Evolutionary conservation across 257 asterid species (phyloP), one percentile per base, ranked within the genome.

Genomic region (Mitragyna speciosa): DNA sequence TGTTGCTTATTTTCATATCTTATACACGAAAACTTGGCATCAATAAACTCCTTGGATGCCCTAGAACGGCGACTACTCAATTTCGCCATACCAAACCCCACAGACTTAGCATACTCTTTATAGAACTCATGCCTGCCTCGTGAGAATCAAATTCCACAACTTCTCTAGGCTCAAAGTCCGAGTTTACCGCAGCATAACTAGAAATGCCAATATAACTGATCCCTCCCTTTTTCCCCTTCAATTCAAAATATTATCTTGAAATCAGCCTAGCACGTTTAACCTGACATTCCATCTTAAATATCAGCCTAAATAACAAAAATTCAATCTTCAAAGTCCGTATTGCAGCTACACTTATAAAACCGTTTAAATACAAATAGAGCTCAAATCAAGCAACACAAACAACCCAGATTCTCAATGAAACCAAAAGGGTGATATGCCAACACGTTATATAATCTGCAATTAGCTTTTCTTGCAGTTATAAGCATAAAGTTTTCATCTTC

Each of bases 1-100:
- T 93, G 98, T 66, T 95, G 99, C 89, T 93, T 95, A 80, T 89
- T 95, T 19, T 98, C 99, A 77, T 95, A 95, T 84, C 99, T 89
- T 77, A 92, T 95, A 89, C 99, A 95, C 26, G 99, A 92, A 82
- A 93, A 95, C 79, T 95, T 95, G 6, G 99, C 99, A 76, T 93
- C 99, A 36, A 95, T 95, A 82, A 95, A 95, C 80, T 93, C 99
- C 83, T 90, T 93, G 0, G 97, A 90, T 0, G 99, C 92, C 88
- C 98, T 90, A 1, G 99, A 95, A 45, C 99, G 95, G 10, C 97
- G 90, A 74, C 99, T 95, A 76, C 98, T 95, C 87, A 95, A 87
- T 87, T 93, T 95, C 15, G 98, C 99, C 0, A 97, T 93, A 58
- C 98, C 99, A 84, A 95, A 95, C 9, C 99, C 98, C 16, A 82